phyloP scores from a whole-genome alignment of 257 asterid genomes.

The Ehretia macrophylla region DNA sequence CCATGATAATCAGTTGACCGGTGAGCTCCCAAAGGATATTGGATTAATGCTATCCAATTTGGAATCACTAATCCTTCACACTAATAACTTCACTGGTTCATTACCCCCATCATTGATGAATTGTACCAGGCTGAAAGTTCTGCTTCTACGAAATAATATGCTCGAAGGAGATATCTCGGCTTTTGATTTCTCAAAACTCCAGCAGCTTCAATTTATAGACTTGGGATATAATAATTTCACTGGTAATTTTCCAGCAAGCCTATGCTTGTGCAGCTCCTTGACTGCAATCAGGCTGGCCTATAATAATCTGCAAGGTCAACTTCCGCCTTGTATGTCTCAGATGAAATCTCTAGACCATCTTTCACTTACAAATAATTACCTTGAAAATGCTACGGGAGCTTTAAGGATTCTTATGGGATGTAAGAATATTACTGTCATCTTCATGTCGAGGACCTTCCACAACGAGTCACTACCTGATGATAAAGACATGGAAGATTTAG shows the following conservation, averaged over 20 bases:
- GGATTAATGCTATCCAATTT: conserved; percentile 35
- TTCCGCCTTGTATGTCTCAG: conserved; percentile 44
- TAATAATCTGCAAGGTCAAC: conserved; percentile 33
- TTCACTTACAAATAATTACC: conserved; percentile 35
- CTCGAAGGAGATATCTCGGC: conserved; percentile 35
- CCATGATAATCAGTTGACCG: conserved; percentile 33
- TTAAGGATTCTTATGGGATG: conserved; percentile 34
- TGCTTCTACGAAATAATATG: conserved; percentile 47
- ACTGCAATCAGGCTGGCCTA: conserved; percentile 44
- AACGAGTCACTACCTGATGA: conserved; percentile 35
- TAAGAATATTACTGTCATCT: conserved; percentile 35
- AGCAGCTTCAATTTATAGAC: conserved; percentile 30
- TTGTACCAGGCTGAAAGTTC: conserved; percentile 38
- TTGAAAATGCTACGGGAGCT: conserved; percentile 35
- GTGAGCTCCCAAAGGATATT: conserved; percentile 31
- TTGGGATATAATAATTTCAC: conserved; percentile 44
- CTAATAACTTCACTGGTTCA: conserved; percentile 37
- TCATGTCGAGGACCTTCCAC: conserved; percentile 45
- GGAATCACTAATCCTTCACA: conserved; percentile 46
- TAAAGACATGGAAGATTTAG: conserved; percentile 13
- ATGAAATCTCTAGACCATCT: conserved; percentile 27
- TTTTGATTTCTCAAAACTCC: conserved; percentile 47
- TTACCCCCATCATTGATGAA: conserved; percentile 40
- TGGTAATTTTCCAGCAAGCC: conserved; percentile 36
- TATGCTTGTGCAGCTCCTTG: conserved; percentile 38